Evolutionary conservation across 2,329 filamentous ascomycete genomes (phyloP), one percentile per base, ranked within the genome.

Genomic region (Pseudopithomyces chartarum): DNA sequence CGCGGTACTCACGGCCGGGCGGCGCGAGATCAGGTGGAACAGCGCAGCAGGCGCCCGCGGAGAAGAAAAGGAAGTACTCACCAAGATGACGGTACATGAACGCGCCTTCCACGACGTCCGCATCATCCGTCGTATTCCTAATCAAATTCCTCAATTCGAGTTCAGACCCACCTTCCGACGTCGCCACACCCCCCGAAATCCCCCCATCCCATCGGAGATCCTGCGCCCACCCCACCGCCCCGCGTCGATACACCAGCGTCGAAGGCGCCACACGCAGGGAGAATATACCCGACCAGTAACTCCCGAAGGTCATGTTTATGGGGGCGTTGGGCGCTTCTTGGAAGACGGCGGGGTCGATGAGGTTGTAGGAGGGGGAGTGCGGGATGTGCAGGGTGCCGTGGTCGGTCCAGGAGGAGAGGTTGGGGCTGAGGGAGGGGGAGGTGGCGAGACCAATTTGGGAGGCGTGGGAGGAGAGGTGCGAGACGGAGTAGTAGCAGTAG

Each of bases 261-360:
- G 23, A 26, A n/a, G 44, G 12, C 2, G 45, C n/a, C 17, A 89
- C 78, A 10, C 76, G 67, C 0, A 85, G 83, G 66, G 88, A 86
- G 73, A 84, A 87, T 57, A 90, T 82, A 63, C 85, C 83, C 4
- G 77, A 71, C 87, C 87, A 91, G 78, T 87, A 90, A 22, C 83
- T 87, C 19, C 88, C 88, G 59, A 90, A 90, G 55, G 80, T 86
- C 64, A 86, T 74, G 52, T 81, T 79, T 29, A 80, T 80, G 0
- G 61, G 51, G 2, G 36, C 48, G 1, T 45, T 46, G 1, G 54
- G 13, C 70, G 73, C 52, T 29, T 71, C 71, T 34, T 69, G 65
- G 58, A 82, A 78, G 23, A 80, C 57, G 52, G 76, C 74, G 1
- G 75, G 71, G 55, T 81, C 89, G 65, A 91, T 80, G 36, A 78